Evolutionary conservation across 2,329 filamentous ascomycete genomes (phyloP).

Genomic region (Raffaelea ambrosiae): DNA sequence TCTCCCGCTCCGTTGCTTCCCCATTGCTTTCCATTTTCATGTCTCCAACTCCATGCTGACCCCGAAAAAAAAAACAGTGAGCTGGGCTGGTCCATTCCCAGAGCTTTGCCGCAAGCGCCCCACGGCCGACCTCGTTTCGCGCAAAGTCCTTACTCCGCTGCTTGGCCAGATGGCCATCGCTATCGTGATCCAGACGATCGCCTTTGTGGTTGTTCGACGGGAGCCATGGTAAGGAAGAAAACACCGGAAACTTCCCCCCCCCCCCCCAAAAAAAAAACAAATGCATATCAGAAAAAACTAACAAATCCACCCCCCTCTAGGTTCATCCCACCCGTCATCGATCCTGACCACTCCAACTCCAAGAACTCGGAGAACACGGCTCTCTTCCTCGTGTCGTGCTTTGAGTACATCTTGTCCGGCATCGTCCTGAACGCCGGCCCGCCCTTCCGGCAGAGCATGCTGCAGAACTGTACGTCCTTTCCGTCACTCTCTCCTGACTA

Average conservation of each 20-base stretch:
- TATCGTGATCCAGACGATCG: constrained; percentile 65
- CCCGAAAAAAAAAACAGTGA: constrained; percentile 47
- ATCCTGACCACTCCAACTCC: constrained; percentile 73
- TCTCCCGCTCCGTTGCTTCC: too few relatives aligned
- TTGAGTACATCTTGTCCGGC: constrained; percentile 87
- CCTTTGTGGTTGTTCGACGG: constrained; percentile 64
- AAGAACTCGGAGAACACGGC: constrained; percentile 90
- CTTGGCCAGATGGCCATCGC: constrained; percentile 82
- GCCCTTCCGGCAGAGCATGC: constrained; percentile 77
- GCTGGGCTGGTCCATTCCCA: constrained; percentile 82
- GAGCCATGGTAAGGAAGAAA: constrained; percentile 59
- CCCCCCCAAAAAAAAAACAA: constrained; percentile 27
- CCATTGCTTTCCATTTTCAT: neutral
- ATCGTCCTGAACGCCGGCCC: constrained; percentile 85
- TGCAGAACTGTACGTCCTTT: constrained; percentile 60
- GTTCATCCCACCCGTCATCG: constrained; percentile 70
- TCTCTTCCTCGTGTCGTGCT: constrained; percentile 83
- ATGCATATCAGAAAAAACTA: too few relatives aligned
- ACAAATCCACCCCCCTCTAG: too few relatives aligned
- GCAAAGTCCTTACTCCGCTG: constrained; percentile 84
- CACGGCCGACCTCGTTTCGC: constrained; percentile 82
- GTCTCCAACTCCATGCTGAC: neutral
- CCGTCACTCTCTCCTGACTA: neutral
- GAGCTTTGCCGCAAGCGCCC: constrained; percentile 75
- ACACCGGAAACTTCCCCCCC: neutral